Conservation (phyloP, 768 basidiomycete genomes). For the Mycena venus region DNA sequence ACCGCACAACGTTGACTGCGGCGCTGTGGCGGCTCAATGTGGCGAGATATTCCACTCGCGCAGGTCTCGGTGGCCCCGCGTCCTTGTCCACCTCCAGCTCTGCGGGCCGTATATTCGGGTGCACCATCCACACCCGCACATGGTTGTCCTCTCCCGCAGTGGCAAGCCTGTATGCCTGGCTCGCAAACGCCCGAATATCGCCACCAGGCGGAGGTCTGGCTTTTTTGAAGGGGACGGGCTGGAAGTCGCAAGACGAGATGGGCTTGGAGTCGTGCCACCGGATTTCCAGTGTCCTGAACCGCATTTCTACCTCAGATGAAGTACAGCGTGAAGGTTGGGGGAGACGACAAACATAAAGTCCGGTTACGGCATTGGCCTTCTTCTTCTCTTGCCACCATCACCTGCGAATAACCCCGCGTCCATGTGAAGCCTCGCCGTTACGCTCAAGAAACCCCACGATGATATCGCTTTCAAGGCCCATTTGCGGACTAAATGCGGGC, state of each 20-base stretch:
- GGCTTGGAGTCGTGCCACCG: slow-evolving; percentile 97
- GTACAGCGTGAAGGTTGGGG: neutral
- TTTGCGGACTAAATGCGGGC: too few relatives aligned
- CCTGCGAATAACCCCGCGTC: neutral
- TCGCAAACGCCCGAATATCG: slow-evolving; percentile 59
- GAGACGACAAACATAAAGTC: neutral
- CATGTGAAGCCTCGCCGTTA: neutral
- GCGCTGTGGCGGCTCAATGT: slow-evolving; percentile 94
- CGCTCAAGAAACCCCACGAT: too few relatives aligned
- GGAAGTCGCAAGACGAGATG: slow-evolving; percentile 97
- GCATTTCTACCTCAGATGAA: slow-evolving; percentile 61
- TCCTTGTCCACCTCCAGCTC: slow-evolving; percentile 62
- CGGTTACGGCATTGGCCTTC: neutral
- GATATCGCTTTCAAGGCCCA: too few relatives aligned
- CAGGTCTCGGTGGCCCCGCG: slow-evolving; percentile 55
- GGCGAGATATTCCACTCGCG: slow-evolving; percentile 96
- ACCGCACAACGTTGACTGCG: slow-evolving; percentile 96
- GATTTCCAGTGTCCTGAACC: slow-evolving; percentile 92
- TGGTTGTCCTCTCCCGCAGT: slow-evolving; percentile 98
- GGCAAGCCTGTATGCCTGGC: slow-evolving; percentile 89
- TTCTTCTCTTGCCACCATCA: neutral
- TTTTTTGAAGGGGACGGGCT: slow-evolving; percentile 85
- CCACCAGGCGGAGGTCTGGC: slow-evolving; percentile 73
- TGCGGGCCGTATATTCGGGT: slow-evolving; percentile 88
- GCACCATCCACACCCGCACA: slow-evolving; percentile 95